These are phyloP conservation scores for Penicillium robsamsonii DNA, from an alignment of 495 filamentous ascomycete species.

Conservation along the genomic window DNA sequence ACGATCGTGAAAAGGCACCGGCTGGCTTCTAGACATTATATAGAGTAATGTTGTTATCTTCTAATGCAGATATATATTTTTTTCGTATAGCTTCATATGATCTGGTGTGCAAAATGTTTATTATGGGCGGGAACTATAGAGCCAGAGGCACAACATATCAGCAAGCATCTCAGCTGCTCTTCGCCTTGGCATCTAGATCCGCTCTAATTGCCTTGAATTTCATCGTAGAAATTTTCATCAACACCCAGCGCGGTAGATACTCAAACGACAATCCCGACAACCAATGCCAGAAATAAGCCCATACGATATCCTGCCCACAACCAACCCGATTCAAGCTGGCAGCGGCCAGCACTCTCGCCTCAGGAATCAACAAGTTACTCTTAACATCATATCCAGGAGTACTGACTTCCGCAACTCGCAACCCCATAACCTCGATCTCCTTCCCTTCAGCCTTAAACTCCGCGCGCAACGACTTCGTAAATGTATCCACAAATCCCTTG, in stretches of 20 bases:
- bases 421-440: constrained; percentile 30
- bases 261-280: constrained; percentile 23
- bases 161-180: constrained; percentile 11
- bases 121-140: background rate
- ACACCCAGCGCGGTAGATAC: constrained; percentile 20
- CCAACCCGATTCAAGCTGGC: constrained; percentile 33
- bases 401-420: constrained; percentile 27
- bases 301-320: constrained; percentile 25
- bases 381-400: constrained; percentile 24
- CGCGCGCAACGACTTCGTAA: constrained; percentile 29
- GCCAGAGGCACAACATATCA: background rate
- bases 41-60: constrained; percentile 8
- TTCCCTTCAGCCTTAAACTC: constrained; percentile 28
- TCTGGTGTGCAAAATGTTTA: constrained; percentile 1
- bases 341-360: constrained; percentile 23
- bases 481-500: constrained; percentile 40
- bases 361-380: constrained; percentile 22
- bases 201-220: constrained; percentile 17
- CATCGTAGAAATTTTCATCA: constrained; percentile 20
- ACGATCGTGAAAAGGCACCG: constrained; percentile 30
- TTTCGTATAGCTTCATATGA: background rate
- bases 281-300: constrained; percentile 33
- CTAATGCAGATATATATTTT: background rate
- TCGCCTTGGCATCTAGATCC: constrained; percentile 15
- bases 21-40: constrained; percentile 37